These are phyloP conservation scores for Candida sanyaensis DNA, from an alignment of 1,139 yeast genomes.

Conservation along the genomic window DNA sequence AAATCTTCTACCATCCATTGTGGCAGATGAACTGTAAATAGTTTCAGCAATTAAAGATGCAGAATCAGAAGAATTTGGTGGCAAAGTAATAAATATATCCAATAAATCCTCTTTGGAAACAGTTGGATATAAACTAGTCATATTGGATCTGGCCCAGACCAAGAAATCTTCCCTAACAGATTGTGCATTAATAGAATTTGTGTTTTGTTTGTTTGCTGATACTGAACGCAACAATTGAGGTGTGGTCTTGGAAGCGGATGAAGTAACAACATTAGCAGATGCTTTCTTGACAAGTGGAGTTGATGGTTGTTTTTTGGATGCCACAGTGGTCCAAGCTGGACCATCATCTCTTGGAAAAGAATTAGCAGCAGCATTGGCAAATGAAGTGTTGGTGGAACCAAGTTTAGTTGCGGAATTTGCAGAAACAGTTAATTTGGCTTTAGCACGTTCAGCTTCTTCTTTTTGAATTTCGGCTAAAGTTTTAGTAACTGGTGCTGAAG, in stretches of 20 bases:
- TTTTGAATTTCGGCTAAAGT: constrained; percentile 50
- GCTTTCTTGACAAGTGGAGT: constrained; percentile 23
- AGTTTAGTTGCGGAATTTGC: neutral
- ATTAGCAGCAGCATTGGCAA: constrained; percentile 33
- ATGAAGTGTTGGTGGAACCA: constrained; percentile 19
- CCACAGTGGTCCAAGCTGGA: constrained; percentile 47
- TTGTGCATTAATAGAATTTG: constrained; percentile 28
- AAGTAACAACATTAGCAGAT: constrained; percentile 12
- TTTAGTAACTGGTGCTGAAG: constrained; percentile 23
- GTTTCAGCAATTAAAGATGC: constrained; percentile 90
- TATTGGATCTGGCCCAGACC: constrained; percentile 79
- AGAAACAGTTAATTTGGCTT: constrained; percentile 23
- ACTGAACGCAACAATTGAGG: constrained; percentile 52
- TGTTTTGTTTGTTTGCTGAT: constrained; percentile 35
- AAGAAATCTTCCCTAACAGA: constrained; percentile 65
- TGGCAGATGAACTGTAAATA: constrained; percentile 83
- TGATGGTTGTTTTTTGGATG: constrained; percentile 23
- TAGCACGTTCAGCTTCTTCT: constrained; percentile 46
- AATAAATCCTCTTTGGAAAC: constrained; percentile 77
- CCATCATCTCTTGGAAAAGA: constrained; percentile 30
- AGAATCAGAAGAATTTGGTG: constrained; percentile 65
- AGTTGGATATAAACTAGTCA: constrained; percentile 71
- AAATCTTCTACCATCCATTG: constrained; percentile 94
- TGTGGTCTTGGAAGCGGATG: constrained; percentile 28
- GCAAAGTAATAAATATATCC: constrained; percentile 78